These are phyloP conservation scores for Cladosporium sphaerospermum DNA, from an alignment of 2,329 filamentous ascomycete genomes.

Conservation along the genomic window DNA sequence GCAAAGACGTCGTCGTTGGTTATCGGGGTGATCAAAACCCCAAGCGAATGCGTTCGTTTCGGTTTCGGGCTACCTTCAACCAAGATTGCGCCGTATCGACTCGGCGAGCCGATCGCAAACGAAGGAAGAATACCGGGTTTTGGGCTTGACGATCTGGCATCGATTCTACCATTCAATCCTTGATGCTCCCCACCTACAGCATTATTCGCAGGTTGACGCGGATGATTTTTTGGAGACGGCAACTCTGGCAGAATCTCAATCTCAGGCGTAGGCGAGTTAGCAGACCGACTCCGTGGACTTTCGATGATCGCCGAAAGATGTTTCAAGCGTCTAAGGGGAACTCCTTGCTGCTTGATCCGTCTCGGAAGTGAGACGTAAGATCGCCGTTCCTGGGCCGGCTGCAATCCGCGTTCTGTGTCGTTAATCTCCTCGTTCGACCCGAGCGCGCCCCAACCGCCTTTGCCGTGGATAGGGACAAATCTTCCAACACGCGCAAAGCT, in stretches of 20 bases:
- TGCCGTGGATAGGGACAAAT: conserved; percentile 21
- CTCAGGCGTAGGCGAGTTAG: conserved; percentile 16
- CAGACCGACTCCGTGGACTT: conserved; percentile 27
- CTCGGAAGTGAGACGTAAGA: conserved; percentile 21
- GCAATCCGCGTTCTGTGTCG: conserved; percentile 16
- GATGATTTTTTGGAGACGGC: not conserved
- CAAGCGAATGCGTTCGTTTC: conserved; percentile 24
- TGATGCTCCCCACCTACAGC: too few species aligned
- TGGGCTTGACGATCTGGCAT: conserved; percentile 20
- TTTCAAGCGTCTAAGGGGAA: conserved; percentile 22
- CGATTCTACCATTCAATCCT: conserved; percentile 10
- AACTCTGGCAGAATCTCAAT: not conserved
- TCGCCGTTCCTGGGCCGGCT: conserved; percentile 16
- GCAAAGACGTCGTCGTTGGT: conserved; percentile 17
- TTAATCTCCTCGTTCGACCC: conserved; percentile 34
- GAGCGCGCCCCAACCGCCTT: conserved; percentile 37
- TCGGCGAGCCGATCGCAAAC: conserved; percentile 22
- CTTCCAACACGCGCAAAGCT: conserved; percentile 16
- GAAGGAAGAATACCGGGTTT: conserved; percentile 22
- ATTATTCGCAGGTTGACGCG: conserved; percentile 7
- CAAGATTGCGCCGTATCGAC: conserved; percentile 20
- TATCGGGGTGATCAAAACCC: conserved; percentile 17
- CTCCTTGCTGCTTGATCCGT: conserved; percentile 15
- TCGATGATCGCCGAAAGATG: conserved; percentile 36
- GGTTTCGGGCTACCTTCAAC: conserved; percentile 16